Percentiles rank a stretch among this genome's conserved stretches.
Evolutionary conservation across 2,329 filamentous ascomycete genomes (phyloP).

Genomic region (Verticillium zaregamsianum): DNA sequence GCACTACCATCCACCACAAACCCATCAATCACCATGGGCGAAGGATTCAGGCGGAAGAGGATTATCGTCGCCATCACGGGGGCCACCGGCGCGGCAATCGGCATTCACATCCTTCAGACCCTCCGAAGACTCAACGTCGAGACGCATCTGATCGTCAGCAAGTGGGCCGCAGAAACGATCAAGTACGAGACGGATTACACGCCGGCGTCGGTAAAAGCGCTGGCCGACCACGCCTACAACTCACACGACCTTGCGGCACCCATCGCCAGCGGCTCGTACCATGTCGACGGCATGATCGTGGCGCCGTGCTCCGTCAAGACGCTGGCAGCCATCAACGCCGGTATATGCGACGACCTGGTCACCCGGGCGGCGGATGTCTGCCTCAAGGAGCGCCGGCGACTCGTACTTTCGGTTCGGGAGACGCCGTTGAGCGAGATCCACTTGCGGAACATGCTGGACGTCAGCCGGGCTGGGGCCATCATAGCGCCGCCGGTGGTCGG

Average conservation of each 20-base stretch:
- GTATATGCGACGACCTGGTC: constrained; percentile 40
- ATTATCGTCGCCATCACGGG: constrained; percentile 43
- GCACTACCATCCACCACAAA: not conserved
- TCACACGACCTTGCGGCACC: constrained; percentile 40
- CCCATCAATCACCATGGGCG: not conserved
- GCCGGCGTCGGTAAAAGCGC: not conserved
- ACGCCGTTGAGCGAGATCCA: constrained; percentile 44
- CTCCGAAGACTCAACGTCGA: constrained; percentile 39
- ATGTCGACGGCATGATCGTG: constrained; percentile 40
- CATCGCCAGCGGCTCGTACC: constrained; percentile 39
- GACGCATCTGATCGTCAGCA: constrained; percentile 42
- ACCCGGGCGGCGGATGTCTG: constrained; percentile 39
- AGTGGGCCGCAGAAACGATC: constrained; percentile 43
- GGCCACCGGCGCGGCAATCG: constrained; percentile 40
- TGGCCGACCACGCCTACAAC: constrained; percentile 12
- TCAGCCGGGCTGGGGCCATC: constrained; percentile 31
- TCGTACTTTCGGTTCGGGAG: constrained; percentile 37
- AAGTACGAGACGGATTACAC: constrained; percentile 32
- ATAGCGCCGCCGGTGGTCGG: constrained; percentile 40
- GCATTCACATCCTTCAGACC: constrained; percentile 33
- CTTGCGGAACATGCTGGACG: constrained; percentile 37
- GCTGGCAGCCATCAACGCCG: constrained; percentile 34
- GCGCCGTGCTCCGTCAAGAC: constrained; percentile 46
- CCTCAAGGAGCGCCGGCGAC: constrained; percentile 36
- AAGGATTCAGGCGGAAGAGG: not conserved